These are phyloP conservation scores for Aurantiochytrium sp. DNA, from an alignment of 108 stramenopile genomes.

Conservation along the genomic window DNA sequence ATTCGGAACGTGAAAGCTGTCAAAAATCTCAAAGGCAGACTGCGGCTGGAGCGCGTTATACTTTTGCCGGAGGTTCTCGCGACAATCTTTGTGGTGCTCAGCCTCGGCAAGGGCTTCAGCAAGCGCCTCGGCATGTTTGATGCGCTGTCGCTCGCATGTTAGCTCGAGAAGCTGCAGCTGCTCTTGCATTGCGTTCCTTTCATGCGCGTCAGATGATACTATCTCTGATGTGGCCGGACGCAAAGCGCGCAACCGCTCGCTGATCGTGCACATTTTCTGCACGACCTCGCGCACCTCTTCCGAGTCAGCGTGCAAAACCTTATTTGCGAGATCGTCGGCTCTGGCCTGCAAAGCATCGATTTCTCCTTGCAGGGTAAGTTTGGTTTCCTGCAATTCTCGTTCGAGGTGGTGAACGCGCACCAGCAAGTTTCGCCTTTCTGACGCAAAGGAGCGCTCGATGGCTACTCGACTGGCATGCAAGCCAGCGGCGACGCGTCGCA, in stretches of 20 bases:
- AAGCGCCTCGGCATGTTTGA: neutral
- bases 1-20: neutral
- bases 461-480: neutral
- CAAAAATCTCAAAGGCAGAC: neutral
- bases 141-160: neutral
- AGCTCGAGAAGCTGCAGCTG: neutral
- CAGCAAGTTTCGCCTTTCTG: neutral
- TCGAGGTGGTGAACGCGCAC: neutral
- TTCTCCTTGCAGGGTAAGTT: neutral
- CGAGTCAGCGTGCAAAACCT: neutral
- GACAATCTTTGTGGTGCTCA: neutral
- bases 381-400: neutral
- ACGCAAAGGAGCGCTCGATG: neutral
- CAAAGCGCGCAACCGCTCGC: neutral
- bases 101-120: neutral
- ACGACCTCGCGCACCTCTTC: neutral
- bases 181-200: neutral
- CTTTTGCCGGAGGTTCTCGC: neutral
- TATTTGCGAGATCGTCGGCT: neutral
- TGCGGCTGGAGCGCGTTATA: neutral
- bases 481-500: neutral
- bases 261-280: neutral
- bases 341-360: neutral
- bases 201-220: neutral
- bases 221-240: neutral